Evolutionary conservation across 192 early-diverging fungal species (phyloP).

Genomic region (Linnemannia exigua): DNA sequence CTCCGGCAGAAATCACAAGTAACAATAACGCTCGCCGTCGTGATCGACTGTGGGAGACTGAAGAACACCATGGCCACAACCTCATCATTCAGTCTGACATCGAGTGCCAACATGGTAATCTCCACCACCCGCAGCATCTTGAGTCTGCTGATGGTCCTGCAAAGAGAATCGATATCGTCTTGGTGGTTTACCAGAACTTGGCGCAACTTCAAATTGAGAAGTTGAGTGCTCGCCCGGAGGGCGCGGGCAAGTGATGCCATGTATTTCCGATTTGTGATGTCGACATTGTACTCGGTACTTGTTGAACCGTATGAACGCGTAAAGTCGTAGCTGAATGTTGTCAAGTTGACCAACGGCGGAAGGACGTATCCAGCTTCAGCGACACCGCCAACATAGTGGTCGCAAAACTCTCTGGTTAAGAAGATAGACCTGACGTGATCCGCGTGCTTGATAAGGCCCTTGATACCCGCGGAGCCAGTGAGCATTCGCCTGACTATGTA

Average conservation of each 20-base stretch:
- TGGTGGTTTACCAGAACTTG: background rate
- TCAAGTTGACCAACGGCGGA: background rate
- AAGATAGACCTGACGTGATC: background rate
- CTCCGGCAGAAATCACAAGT: background rate
- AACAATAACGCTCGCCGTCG: background rate
- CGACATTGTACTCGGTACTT: background rate
- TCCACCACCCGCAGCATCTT: background rate
- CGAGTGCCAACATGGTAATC: background rate
- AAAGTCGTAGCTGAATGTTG: background rate
- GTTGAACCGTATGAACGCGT: background rate
- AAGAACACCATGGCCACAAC: background rate
- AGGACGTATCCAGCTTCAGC: background rate
- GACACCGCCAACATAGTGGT: background rate
- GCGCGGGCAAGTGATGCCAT: background rate
- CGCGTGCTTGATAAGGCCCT: background rate
- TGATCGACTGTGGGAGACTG: background rate
- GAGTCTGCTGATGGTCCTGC: background rate
- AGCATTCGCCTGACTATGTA: background rate
- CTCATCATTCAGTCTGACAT: background rate
- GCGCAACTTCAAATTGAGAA: background rate
- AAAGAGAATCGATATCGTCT: background rate
- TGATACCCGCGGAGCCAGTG: background rate
- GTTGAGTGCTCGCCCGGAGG: background rate
- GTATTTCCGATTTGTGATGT: background rate
- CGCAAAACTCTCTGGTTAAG: background rate